These are phyloP conservation scores for Neofusicoccum laricinum DNA, from an alignment of 2,329 filamentous ascomycete genomes.

Conservation along the genomic window DNA sequence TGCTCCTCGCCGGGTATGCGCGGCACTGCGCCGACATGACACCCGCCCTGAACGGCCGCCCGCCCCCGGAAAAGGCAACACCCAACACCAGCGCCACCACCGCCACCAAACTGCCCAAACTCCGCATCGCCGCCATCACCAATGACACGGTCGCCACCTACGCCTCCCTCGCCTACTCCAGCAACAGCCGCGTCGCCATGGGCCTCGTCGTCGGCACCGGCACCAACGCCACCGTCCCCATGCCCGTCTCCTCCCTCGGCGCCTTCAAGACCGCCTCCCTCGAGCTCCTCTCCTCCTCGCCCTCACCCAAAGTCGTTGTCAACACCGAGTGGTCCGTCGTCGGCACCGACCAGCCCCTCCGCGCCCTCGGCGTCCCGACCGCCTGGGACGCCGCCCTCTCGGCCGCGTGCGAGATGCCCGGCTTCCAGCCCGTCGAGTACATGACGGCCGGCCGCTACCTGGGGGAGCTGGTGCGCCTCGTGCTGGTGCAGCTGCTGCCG, in stretches of 20 bases:
- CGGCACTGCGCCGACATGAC: slow-evolving; percentile 47
- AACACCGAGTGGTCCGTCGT: slow-evolving; percentile 86
- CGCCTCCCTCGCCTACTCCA: slow-evolving; percentile 72
- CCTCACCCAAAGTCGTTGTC: too few species aligned
- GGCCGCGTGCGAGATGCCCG: slow-evolving; percentile 63
- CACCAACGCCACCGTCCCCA: slow-evolving; percentile 75
- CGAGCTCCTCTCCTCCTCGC: too few species aligned
- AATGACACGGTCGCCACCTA: slow-evolving; percentile 81
- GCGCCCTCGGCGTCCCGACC: slow-evolving; percentile 62
- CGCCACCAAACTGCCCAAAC: slow-evolving; percentile 52
- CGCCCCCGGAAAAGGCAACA: slow-evolving; percentile 16
- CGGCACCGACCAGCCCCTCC: slow-evolving; percentile 66
- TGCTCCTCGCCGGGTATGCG: slow-evolving; percentile 59
- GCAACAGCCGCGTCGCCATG: slow-evolving; percentile 68
- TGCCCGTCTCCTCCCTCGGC: slow-evolving; percentile 62
- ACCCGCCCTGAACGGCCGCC: slow-evolving; percentile 19
- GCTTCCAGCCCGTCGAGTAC: slow-evolving; percentile 81
- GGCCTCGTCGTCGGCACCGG: slow-evolving; percentile 79
- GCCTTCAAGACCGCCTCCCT: slow-evolving; percentile 59
- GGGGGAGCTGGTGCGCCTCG: slow-evolving; percentile 70
- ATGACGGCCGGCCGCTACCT: slow-evolving; percentile 79
- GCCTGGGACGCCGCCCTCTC: slow-evolving; percentile 70
- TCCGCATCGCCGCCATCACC: slow-evolving; percentile 72
- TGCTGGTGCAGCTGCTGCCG: slow-evolving; percentile 61
- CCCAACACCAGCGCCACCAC: slow-evolving; percentile 29